Evolutionary conservation across 768 basidiomycete species (phyloP).

Genomic region (Boletus rubropictus): DNA sequence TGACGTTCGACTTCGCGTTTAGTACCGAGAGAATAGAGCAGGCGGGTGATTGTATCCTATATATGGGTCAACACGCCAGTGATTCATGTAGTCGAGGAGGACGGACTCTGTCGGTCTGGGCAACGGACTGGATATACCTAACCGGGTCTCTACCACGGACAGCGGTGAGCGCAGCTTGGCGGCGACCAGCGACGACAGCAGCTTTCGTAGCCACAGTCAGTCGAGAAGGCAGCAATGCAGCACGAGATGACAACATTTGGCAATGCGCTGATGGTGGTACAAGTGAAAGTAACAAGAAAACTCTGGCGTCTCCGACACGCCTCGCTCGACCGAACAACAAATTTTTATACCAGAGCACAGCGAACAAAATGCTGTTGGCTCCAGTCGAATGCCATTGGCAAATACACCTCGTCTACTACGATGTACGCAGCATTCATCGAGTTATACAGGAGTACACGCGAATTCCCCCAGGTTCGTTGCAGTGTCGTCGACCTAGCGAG

Average conservation of each 20-base stretch:
- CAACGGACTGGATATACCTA: constrained; percentile 52
- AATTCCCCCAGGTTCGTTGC: background rate
- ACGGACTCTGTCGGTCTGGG: constrained; percentile 71
- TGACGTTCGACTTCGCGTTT: constrained; percentile 98
- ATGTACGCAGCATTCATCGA: background rate
- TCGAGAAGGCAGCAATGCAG: constrained; percentile 18
- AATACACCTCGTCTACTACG: constrained; percentile 3
- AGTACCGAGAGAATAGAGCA: constrained; percentile 94
- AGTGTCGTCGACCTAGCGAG: background rate
- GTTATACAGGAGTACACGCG: background rate
- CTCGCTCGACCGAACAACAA: background rate
- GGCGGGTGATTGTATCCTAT: constrained; percentile 93
- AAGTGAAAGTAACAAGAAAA: background rate
- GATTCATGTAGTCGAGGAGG: background rate
- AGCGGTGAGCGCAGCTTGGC: constrained; percentile 37
- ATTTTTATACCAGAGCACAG: background rate
- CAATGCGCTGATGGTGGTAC: constrained; percentile 4
- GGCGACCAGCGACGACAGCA: constrained; percentile 39
- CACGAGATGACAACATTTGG: constrained; percentile 30
- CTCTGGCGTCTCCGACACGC: background rate
- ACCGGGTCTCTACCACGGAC: constrained; percentile 35
- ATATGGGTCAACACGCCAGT: background rate
- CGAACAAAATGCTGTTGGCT: constrained; percentile 19
- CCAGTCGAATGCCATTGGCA: constrained; percentile 3
- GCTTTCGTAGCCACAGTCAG: constrained; percentile 40